Conservation (phyloP, 192 early-diverging fungal genomes). For the Backusella mclennaniae region DNA sequence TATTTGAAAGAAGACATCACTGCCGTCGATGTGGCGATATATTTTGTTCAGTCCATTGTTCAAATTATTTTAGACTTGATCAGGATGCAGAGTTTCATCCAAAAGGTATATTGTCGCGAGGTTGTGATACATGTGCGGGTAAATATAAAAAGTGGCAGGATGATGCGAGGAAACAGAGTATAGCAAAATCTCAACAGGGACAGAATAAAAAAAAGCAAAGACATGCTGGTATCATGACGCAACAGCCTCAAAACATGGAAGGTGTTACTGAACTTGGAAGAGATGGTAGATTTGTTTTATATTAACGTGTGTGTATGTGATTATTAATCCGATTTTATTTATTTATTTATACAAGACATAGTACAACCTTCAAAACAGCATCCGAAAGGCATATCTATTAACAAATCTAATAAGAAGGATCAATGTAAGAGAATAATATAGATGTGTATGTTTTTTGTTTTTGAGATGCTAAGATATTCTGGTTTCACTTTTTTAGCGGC, state of each 20-base stretch:
- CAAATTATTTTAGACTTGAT: constrained; percentile 36
- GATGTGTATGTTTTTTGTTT: not conserved
- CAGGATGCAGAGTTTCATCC: constrained; percentile 30
- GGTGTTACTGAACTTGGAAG: constrained; percentile 27
- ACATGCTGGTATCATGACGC: constrained; percentile 28
- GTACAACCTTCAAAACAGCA: not conserved
- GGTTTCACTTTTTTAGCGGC: not conserved
- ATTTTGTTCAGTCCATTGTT: constrained; percentile 34
- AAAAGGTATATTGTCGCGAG: constrained; percentile 25
- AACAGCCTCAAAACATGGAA: constrained; percentile 30
- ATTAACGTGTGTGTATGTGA: not conserved
- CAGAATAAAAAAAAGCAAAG: not conserved
- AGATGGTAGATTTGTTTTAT: constrained; percentile 19
- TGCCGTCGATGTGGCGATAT: constrained; percentile 38
- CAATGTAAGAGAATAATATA: not conserved
- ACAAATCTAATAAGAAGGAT: constrained; percentile 11
- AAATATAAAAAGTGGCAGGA: constrained; percentile 26
- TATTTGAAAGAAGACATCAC: constrained; percentile 40
- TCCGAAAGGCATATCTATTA: constrained; percentile 11
- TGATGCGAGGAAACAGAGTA: not conserved
- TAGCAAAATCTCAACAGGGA: not conserved
- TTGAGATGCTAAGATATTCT: not conserved
- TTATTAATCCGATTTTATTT: not conserved
- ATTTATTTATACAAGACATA: not conserved
- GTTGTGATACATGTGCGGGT: constrained; percentile 27